A percentile compares a stretch with the other conserved stretches of the same genome.
Conservation (phyloP, 139 green algal genomes). For the Monoraphidium neglectum region DNA sequence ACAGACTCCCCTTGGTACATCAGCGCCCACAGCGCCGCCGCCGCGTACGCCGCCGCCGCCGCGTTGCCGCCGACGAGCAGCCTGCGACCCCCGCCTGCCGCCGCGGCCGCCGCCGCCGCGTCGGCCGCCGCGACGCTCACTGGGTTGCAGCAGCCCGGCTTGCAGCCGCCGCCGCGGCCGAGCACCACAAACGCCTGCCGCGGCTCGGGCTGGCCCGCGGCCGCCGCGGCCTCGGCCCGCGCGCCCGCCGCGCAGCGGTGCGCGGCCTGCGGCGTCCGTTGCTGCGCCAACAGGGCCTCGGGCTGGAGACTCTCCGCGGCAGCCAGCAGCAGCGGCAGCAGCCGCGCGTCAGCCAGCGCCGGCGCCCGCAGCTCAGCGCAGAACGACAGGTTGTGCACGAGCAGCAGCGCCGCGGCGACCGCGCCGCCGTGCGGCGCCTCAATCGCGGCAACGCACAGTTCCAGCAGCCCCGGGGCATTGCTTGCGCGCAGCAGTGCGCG, state of each 20-base stretch:
- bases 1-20: conserved; percentile 58
- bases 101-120: neutral
- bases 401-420: conserved; percentile 27
- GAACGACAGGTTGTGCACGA: conserved; percentile 65
- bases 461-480: conserved; percentile 31
- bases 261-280: neutral
- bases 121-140: neutral
- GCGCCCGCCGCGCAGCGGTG: no score
- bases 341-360: conserved; percentile 41
- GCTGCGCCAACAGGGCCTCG: neutral
- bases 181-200: no score
- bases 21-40: conserved; percentile 53
- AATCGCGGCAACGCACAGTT: conserved; percentile 29
- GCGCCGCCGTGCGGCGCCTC: neutral
- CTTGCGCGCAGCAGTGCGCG: conserved; percentile 37
- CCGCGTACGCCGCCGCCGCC: conserved; percentile 41
- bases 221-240: no score
- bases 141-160: neutral
- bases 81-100: neutral
- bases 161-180: conserved; percentile 2
- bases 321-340: conserved; percentile 53
- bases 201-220: no score
- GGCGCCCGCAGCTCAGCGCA: conserved; percentile 44
- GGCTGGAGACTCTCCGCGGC: conserved; percentile 32
- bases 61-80: neutral